Evolutionary conservation across 768 basidiomycete genomes (phyloP).

Genomic region (Austroboletus eburneus): DNA sequence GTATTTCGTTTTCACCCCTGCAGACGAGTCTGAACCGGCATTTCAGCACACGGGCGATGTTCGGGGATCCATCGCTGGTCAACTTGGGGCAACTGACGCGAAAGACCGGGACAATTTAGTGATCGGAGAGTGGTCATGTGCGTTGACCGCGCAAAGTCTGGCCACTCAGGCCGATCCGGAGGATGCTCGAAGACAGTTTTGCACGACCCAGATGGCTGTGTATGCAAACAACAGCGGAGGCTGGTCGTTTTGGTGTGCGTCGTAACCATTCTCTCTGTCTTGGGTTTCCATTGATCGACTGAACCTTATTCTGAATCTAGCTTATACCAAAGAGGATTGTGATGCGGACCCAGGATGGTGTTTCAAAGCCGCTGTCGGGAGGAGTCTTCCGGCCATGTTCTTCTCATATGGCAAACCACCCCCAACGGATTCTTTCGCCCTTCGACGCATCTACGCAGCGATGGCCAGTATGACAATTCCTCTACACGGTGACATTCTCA

Average conservation of each 20-base stretch:
- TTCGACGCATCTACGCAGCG: constrained; percentile 19
- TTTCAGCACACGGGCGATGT: constrained; percentile 41
- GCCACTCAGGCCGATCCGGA: constrained; percentile 42
- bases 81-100: constrained; percentile 21
- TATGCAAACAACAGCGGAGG: constrained; percentile 57
- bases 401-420: constrained; percentile 43
- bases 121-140: constrained; percentile 51
- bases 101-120: constrained; percentile 41
- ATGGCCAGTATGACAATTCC: constrained; percentile 13
- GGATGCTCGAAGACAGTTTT: constrained; percentile 47
- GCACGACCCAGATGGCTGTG: constrained; percentile 52
- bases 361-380: constrained; percentile 57
- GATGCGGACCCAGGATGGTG: constrained; percentile 63
- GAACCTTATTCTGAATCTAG: constrained; percentile 24
- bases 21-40: constrained; percentile 45
- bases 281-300: not conserved
- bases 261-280: not conserved
- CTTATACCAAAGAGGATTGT: constrained; percentile 61
- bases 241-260: constrained; percentile 69
- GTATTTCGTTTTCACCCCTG: constrained; percentile 61
- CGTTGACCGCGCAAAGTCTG: constrained; percentile 46
- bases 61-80: constrained; percentile 11
- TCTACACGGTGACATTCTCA: constrained; percentile 11
- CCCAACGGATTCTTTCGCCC: constrained; percentile 15
- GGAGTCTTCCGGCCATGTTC: constrained; percentile 53